These are phyloP conservation scores for Buddleja alternifolia DNA, from an alignment of 257 asterid genomes.

Conservation along the genomic window DNA sequence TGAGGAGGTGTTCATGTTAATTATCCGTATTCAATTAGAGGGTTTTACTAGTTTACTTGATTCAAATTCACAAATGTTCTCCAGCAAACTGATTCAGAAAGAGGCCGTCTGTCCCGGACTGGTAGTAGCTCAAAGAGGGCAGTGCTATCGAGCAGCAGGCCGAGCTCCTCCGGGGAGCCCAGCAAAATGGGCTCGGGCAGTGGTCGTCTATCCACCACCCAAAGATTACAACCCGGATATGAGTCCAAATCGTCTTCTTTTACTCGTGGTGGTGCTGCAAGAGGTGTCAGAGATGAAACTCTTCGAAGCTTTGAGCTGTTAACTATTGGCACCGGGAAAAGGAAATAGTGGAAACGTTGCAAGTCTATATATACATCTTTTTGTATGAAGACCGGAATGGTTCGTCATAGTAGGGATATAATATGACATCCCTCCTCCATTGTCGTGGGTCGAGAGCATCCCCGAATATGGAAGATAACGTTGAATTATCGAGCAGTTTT, in stretches of 20 bases:
- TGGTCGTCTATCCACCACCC: slow-evolving; percentile 56
- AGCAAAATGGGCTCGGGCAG: slow-evolving; percentile 62
- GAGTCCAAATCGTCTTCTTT: slow-evolving; percentile 75
- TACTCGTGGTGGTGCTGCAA: slow-evolving; percentile 56
- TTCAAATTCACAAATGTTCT: not conserved
- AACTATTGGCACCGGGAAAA: slow-evolving; percentile 73
- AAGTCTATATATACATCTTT: slow-evolving; percentile 9
- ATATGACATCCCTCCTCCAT: slow-evolving; percentile 26
- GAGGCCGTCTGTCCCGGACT: slow-evolving; percentile 59
- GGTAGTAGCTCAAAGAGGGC: slow-evolving; percentile 72
- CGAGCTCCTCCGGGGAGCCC: slow-evolving; percentile 77
- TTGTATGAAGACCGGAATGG: slow-evolving; percentile 5
- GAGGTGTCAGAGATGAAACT: slow-evolving; percentile 72
- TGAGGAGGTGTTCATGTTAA: too few species aligned
- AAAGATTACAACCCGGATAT: slow-evolving; percentile 60
- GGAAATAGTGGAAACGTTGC: slow-evolving; percentile 46
- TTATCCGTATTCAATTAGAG: not conserved
- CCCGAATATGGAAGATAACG: not conserved
- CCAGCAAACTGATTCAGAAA: slow-evolving; percentile 67
- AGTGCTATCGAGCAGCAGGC: slow-evolving; percentile 62
- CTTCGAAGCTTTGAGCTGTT: slow-evolving; percentile 83
- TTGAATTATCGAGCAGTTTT: slow-evolving; percentile 23
- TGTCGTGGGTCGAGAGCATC: slow-evolving; percentile 21
- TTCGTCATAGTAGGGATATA: too few species aligned
- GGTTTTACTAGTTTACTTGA: not conserved